phyloP scores from a whole-genome alignment of 768 basidiomycete genomes.

The Boletellus sp. region DNA sequence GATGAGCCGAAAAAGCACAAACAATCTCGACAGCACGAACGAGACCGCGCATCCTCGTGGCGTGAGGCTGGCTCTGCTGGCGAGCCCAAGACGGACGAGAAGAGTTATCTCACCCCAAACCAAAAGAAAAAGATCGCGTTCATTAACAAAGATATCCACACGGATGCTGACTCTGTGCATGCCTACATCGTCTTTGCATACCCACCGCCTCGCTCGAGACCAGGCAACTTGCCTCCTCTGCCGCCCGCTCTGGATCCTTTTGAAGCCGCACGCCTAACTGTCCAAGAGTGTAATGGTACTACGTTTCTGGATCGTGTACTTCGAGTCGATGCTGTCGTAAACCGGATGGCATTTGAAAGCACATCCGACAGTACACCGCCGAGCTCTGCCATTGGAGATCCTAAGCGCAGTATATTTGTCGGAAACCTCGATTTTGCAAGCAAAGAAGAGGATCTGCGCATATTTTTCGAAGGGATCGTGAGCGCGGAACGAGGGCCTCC shows the following conservation, averaged over 20 bases:
- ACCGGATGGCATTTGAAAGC: conserved; percentile 21
- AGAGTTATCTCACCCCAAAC: conserved; percentile 68
- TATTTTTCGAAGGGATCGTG: conserved; percentile 80
- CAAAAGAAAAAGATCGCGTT: conserved; percentile 95
- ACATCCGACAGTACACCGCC: conserved; percentile 17
- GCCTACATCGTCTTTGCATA: conserved; percentile 92
- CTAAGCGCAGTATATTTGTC: conserved; percentile 82
- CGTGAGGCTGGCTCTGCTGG: conserved; percentile 43
- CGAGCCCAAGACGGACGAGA: conserved; percentile 45
- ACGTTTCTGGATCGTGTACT: conserved; percentile 74
- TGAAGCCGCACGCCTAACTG: conserved; percentile 60
- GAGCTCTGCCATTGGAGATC: conserved; percentile 46
- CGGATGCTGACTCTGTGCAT: conserved; percentile 69
- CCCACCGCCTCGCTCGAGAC: conserved; percentile 41
- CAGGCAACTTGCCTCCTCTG: conserved; percentile 50
- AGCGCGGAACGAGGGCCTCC: conserved; percentile 66
- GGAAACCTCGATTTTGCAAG: conserved; percentile 91
- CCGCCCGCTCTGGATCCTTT: conserved; percentile 58
- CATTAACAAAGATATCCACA: conserved; percentile 89
- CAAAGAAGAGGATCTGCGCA: conserved; percentile 84
- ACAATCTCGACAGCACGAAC: conserved; percentile 46
- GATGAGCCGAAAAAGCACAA: conserved; percentile 28
- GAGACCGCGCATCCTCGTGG: conserved; percentile 61
- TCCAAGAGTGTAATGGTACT: conserved; percentile 62
- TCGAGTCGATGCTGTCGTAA: conserved; percentile 69